Evolutionary conservation across 1,284 basidiomycete species (phyloP).

Genomic region (Microbotryum saponariae): DNA sequence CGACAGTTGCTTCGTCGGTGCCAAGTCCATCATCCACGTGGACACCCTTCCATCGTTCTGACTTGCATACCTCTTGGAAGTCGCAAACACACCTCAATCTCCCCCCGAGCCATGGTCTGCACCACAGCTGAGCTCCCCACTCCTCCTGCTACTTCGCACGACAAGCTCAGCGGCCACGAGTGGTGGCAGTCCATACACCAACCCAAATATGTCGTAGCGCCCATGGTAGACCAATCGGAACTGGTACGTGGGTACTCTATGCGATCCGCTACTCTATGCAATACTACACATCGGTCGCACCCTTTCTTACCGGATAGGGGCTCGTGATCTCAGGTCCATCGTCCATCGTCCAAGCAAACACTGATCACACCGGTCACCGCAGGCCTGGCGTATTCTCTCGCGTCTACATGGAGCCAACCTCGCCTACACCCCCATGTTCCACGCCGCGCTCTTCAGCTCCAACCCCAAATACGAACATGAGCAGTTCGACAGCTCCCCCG

Average conservation of each 20-base stretch:
- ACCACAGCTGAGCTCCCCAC: too few species aligned
- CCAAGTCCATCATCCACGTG: too few species aligned
- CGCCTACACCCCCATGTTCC: constrained; percentile 95
- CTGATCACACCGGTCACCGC: not conserved
- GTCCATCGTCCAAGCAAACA: not conserved
- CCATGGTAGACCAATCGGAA: constrained; percentile 97
- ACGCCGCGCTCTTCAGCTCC: constrained; percentile 72
- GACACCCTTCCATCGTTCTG: too few species aligned
- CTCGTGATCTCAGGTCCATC: not conserved
- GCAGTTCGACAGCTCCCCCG: constrained; percentile 57
- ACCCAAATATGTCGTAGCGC: constrained; percentile 82
- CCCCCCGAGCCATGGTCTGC: too few species aligned
- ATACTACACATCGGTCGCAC: not conserved
- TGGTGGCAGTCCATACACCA: constrained; percentile 75
- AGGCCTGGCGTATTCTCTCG: constrained; percentile 88
- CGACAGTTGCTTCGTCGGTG: too few species aligned
- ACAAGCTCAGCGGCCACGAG: constrained; percentile 54
- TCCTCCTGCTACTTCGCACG: not conserved
- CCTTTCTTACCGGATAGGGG: not conserved
- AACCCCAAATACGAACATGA: constrained; percentile 52
- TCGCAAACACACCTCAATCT: too few species aligned
- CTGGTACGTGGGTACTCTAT: constrained; percentile 54
- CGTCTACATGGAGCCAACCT: constrained; percentile 74
- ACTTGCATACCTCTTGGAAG: too few species aligned
- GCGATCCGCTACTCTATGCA: too few species aligned